Evolutionary conservation across 2,329 filamentous ascomycete species (phyloP).

Genomic region (Elsinoe perseae): DNA sequence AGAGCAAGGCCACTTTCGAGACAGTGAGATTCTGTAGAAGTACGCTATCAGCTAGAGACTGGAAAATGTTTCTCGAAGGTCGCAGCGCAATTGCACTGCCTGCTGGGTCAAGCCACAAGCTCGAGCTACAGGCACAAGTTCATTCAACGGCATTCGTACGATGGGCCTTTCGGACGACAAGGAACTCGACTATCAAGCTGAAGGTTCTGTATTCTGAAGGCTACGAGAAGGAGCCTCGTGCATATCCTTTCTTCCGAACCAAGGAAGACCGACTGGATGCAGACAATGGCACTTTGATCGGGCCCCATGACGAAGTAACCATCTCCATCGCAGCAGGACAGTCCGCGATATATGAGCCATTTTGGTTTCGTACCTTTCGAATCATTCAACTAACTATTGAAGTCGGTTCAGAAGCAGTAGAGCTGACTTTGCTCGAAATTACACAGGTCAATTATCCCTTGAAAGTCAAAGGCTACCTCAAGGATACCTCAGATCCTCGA

Average conservation of each 20-base stretch:
- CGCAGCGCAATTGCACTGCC: background rate
- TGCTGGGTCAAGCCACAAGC: background rate
- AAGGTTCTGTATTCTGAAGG: constrained; percentile 30
- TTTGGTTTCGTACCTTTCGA: constrained; percentile 38
- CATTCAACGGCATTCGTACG: background rate
- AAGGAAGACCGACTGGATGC: constrained; percentile 34
- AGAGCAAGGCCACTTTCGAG: constrained; percentile 18
- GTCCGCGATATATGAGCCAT: constrained; percentile 30
- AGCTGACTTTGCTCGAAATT: constrained; percentile 25
- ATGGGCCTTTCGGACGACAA: background rate
- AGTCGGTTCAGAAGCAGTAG: constrained; percentile 21
- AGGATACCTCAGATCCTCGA: constrained; percentile 18
- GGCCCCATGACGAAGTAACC: constrained; percentile 32
- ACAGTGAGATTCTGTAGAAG: background rate
- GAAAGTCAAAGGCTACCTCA: constrained; percentile 25
- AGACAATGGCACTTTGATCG: constrained; percentile 28
- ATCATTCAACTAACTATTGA: constrained; percentile 26
- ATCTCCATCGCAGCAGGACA: constrained; percentile 22
- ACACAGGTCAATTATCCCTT: constrained; percentile 35
- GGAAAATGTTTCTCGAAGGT: background rate
- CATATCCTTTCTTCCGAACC: constrained; percentile 35
- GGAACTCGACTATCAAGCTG: constrained; percentile 17
- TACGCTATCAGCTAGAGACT: background rate
- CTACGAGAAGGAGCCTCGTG: constrained; percentile 30
- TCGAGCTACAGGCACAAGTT: background rate